Evolutionary conservation across 192 early-diverging fungal species (phyloP).

Genomic region (Coemansia sp.): DNA sequence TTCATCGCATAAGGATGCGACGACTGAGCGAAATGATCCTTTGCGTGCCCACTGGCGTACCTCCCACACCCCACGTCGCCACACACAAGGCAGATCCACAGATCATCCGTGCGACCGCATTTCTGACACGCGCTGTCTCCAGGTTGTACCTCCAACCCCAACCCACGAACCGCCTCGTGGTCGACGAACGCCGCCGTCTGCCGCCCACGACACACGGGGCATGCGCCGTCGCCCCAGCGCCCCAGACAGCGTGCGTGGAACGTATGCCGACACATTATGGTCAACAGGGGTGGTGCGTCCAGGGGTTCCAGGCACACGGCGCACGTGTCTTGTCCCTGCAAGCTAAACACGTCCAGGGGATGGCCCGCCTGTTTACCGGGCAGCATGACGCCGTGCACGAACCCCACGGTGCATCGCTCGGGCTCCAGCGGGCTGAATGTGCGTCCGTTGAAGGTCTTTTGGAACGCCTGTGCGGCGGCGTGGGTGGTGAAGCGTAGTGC

Average conservation of each 20-base stretch:
- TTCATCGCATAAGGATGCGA: constrained; percentile 89
- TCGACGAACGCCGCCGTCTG: constrained; percentile 52
- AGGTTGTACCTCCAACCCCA: constrained; percentile 12
- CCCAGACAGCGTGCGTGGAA: constrained; percentile 91
- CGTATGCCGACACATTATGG: constrained; percentile 92
- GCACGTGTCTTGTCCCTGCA: constrained; percentile 81
- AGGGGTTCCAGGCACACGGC: constrained; percentile 96
- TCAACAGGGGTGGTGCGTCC: constrained; percentile 81
- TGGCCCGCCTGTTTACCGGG: constrained; percentile 40
- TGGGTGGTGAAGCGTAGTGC: constrained; percentile 72
- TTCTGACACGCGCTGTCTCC: constrained; percentile 62
- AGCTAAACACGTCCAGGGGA: not conserved
- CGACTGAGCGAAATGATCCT: constrained; percentile 80
- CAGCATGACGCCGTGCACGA: constrained; percentile 69
- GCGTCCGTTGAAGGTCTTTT: constrained; percentile 76
- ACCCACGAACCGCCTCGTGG: constrained; percentile 23
- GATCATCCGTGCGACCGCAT: constrained; percentile 71
- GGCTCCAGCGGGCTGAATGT: constrained; percentile 86
- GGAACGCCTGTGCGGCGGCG: constrained; percentile 64
- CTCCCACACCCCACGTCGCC: constrained; percentile 95
- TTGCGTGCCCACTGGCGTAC: constrained; percentile 87
- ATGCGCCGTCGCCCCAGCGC: constrained; percentile 89
- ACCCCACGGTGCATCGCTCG: constrained; percentile 80
- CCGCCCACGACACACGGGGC: constrained; percentile 89
- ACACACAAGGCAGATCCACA: constrained; percentile 98